Conservation (phyloP, 768 basidiomycete genomes). For the Suillus alpinus region DNA sequence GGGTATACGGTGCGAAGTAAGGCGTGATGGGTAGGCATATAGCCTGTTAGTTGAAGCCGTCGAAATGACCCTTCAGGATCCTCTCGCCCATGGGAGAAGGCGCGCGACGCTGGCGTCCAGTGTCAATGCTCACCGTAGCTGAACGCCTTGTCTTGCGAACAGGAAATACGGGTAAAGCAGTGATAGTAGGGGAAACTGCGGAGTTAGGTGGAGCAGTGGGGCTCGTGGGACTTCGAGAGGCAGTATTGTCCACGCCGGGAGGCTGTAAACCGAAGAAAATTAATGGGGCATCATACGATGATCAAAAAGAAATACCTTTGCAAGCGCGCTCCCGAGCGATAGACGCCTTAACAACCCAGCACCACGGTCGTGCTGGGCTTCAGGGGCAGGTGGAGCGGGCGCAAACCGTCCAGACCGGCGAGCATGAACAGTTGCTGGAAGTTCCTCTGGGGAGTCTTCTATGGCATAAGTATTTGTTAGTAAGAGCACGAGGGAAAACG, state of each 20-base stretch:
- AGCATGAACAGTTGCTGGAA: slow-evolving; percentile 43
- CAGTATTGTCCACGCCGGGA: slow-evolving; percentile 16
- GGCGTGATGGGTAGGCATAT: background rate
- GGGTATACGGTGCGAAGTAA: background rate
- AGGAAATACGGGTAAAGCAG: slow-evolving; percentile 22
- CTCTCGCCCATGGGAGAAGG: slow-evolving; percentile 91
- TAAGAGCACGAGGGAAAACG: background rate
- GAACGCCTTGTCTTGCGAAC: slow-evolving; percentile 48
- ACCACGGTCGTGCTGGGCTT: slow-evolving; percentile 60
- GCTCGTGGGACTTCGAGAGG: slow-evolving; percentile 29
- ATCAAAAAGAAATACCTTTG: slow-evolving; percentile 45
- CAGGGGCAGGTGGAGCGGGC: slow-evolving; percentile 43
- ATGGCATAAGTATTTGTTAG: slow-evolving; percentile 10
- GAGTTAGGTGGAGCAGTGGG: slow-evolving; percentile 51
- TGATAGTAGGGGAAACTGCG: slow-evolving; percentile 26
- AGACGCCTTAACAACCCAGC: slow-evolving; percentile 71
- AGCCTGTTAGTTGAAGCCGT: slow-evolving; percentile 70
- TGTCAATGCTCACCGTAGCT: slow-evolving; percentile 48
- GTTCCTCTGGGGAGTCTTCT: slow-evolving; percentile 42
- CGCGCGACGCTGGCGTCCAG: slow-evolving; percentile 55
- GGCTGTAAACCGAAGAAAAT: slow-evolving; percentile 10
- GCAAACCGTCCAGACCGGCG: slow-evolving; percentile 59
- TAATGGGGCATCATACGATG: background rate
- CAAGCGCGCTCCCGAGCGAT: slow-evolving; percentile 61
- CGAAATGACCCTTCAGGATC: slow-evolving; percentile 88